Evolutionary conservation across 345 rosid species (phyloP).

Genomic region (Reutealis trisperma): DNA sequence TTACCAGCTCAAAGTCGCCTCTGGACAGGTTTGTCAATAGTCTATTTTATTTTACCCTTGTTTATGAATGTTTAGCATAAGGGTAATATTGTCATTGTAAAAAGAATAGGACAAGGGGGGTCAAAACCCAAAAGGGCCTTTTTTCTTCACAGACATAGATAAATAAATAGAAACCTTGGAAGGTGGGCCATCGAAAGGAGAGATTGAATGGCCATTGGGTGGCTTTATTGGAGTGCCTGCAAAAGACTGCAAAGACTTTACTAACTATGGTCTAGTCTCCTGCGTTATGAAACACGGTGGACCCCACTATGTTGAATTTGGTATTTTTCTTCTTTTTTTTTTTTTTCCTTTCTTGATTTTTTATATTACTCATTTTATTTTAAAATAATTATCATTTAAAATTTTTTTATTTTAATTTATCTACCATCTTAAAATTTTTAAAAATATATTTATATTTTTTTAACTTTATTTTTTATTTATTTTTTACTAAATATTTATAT

Average conservation of each 20-base stretch:
- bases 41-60: background rate
- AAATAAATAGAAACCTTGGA: background rate
- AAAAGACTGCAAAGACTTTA: slow-evolving; percentile 22
- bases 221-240: slow-evolving; percentile 23
- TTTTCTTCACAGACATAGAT: no score
- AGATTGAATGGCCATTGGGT: slow-evolving; percentile 23
- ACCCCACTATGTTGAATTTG: background rate
- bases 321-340: no score
- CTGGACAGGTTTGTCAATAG: slow-evolving; percentile 61
- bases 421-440: no score
- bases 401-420: no score
- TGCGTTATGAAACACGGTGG: background rate
- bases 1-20: slow-evolving; percentile 74
- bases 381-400: no score
- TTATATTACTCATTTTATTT: no score
- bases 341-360: background rate
- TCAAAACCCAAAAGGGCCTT: background rate
- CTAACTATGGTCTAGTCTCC: background rate
- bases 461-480: no score
- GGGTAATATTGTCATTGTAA: slow-evolving; percentile 16
- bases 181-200: slow-evolving; percentile 13
- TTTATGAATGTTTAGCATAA: background rate
- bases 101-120: background rate
- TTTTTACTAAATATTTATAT: no score
- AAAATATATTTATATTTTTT: no score